Evolutionary conservation across 78 protist species (phyloP), one percentile per base, ranked within the genome.

Genomic region (Diacronema lutheri): DNA sequence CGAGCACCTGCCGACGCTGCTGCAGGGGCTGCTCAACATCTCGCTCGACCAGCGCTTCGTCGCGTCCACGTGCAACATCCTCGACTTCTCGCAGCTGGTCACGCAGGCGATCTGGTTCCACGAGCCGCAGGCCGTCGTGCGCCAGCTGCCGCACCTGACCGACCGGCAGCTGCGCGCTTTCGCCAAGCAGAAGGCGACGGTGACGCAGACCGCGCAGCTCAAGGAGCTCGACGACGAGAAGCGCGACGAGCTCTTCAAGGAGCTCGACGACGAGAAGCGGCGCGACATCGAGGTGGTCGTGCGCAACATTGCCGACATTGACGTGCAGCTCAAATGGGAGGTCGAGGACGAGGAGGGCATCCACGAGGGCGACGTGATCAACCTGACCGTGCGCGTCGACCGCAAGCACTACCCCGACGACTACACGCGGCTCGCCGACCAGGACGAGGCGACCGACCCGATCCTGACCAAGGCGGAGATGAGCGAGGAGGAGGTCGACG

Each of bases 21-120:
- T 82, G 37, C 29, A 56, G 60, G 86, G 73, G 41, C 62, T 82
- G 72, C 73, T 82, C 62, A 44, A 65, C 33, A 82, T 61, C 37
- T 31, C 35, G 35, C 29, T 50, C 76, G 50, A 35, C 37, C 64
- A 38, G 50, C 35, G 62, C 33, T 82, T 82, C 68, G 69, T 61
- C 61, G 33, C 41, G 37, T 10, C 86, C 13, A 25, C 38, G 20
- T 38, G 62, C 21, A 37, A 56, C 40, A 57, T 82, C 41, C 37
- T 62, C 76, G 60, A 62, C 60, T 82, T 61, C 76, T 60, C 64
- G 61, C 86, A 82, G 86, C 44, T 82, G 55, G 13, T 82, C 38
- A 65, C 50, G 56, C 86, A 82, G 56, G 85, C 35, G 68, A 61
- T 61, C 35, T 66, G 74, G 74, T 66, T 66, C 74, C 74, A 66